phyloP scores from a whole-genome alignment of 495 filamentous ascomycete species.

The Daldinia loculata region DNA sequence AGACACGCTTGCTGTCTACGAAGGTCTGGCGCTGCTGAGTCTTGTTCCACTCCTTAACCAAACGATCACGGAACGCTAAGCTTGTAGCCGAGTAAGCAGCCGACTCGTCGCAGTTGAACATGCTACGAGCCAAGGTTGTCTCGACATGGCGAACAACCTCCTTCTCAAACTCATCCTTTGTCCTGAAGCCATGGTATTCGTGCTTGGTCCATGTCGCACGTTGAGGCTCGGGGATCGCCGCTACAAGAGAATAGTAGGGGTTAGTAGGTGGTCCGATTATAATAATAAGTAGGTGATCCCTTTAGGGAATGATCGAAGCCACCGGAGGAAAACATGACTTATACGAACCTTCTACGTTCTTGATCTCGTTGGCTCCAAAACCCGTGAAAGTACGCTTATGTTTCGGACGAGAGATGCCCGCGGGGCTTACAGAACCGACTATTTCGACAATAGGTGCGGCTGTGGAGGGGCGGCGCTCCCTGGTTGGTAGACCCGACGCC shows the following conservation, averaged over 20 bases:
- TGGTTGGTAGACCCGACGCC: conserved; percentile 50
- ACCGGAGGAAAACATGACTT: conserved; percentile 5
- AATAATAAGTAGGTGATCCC: conserved; percentile 46
- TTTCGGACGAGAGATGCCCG: conserved; percentile 78
- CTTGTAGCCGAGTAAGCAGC: conserved; percentile 92
- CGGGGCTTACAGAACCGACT: conserved; percentile 79
- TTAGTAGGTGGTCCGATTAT: conserved; percentile 30
- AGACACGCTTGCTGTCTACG: conserved; percentile 88
- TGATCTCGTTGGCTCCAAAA: conserved; percentile 89
- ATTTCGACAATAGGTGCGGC: conserved; percentile 84
- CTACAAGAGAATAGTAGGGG: conserved; percentile 40
- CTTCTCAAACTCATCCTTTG: conserved; percentile 72
- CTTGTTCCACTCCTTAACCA: conserved; percentile 96
- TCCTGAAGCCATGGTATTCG: conserved; percentile 73
- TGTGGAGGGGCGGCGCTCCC: conserved; percentile 74
- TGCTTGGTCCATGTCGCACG: conserved; percentile 88
- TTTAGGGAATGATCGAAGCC: conserved; percentile 5
- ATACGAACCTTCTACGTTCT: conserved; percentile 78
- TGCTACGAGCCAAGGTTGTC: conserved; percentile 91
- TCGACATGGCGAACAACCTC: conserved; percentile 94
- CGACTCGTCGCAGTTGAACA: conserved; percentile 97
- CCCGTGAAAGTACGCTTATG: conserved; percentile 95
- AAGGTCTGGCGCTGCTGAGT: conserved; percentile 97
- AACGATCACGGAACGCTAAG: conserved; percentile 88
- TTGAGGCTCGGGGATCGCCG: conserved; percentile 84